Percentiles rank a stretch among this genome's conserved stretches.
phyloP scores from a whole-genome alignment of 2,329 filamentous ascomycete species.

The Fusarium musae region DNA sequence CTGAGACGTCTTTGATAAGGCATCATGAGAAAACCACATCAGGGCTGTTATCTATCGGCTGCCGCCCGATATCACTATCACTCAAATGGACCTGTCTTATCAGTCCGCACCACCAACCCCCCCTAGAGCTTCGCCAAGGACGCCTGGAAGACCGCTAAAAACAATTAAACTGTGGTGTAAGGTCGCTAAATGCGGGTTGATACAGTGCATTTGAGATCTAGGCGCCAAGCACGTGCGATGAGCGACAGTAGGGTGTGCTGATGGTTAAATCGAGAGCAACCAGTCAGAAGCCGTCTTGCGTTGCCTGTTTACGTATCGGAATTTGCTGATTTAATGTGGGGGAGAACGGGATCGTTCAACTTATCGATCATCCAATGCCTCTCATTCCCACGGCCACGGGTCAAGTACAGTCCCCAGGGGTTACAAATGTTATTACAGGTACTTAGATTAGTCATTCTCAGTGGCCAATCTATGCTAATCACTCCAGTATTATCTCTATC shows the following conservation, averaged over 20 bases:
- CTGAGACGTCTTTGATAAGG: conserved; percentile 34
- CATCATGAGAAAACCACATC: conserved; percentile 26
- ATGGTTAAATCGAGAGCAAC: conserved; percentile 8
- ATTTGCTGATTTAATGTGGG: conserved; percentile 48
- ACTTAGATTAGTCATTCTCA: too few species aligned
- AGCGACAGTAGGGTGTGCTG: conserved; percentile 17
- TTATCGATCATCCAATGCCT: conserved; percentile 30
- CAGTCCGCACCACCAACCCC: conserved; percentile 16
- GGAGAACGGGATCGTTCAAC: conserved; percentile 10
- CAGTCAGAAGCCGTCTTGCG: conserved; percentile 39
- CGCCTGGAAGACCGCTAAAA: conserved; percentile 8
- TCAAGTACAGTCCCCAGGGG: background rate
- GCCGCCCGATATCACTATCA: conserved; percentile 29
- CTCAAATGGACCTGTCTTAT: conserved; percentile 30
- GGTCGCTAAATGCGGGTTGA: conserved; percentile 34
- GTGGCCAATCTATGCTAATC: too few species aligned
- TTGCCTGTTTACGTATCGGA: conserved; percentile 50
- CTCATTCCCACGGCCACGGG: conserved; percentile 31
- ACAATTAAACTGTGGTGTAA: conserved; percentile 12
- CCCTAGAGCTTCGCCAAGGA: conserved; percentile 18
- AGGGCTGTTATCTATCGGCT: conserved; percentile 35
- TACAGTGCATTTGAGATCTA: conserved; percentile 24
- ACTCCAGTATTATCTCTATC: too few species aligned
- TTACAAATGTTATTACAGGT: too few species aligned
- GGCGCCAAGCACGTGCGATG: conserved; percentile 35